Evolutionary conservation across 2,329 filamentous ascomycete species (phyloP), one percentile per base, ranked within the genome.

Genomic region (Microcyclospora pomicola): DNA sequence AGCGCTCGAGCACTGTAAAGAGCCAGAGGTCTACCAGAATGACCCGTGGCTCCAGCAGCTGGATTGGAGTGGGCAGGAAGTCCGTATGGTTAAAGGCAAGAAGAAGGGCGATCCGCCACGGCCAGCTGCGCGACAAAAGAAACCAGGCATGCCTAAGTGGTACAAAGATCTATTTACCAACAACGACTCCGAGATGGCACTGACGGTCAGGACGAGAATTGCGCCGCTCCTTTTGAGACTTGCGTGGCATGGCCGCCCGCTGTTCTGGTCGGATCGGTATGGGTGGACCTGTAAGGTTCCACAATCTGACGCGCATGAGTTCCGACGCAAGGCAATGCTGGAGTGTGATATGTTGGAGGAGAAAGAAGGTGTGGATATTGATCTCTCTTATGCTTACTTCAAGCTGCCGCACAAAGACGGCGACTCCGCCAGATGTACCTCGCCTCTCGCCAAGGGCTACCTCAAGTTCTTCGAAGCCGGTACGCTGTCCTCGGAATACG

Each of bases 401-500:
- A 98, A 96, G 56, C 69, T 98, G 4, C 91, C 92, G 1, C 91
- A 98, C 61, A 96, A 96, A 51, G 87, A 96, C 58, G 91, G 91
- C 0, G 87, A 87, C 0, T 71, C 75, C 14, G 79, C 88, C 11
- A 73, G 91, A 40, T 96, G 91, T 59, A 74, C 72, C 2, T 94
- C 78, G 45, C 91, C 91, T 0, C 72, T 98, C 57, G 86, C 91
- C 6, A 98, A 98, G 61, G 75, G 82, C 9, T 98, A 96, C 51
- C 66, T 94, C 40, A 60, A 77, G 36, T 95, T 92, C 57, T 96
- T 98, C 52, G 91, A 98, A 52, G 82, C 82, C 28, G 88, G 86
- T 0, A 83, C 73, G 0, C 65, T 98, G 2, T 83, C 84, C 0
- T 96, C 88, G 0, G 81, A 94, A 58, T 96, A 81, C 52, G 59